Evolutionary conservation across 2,329 filamentous ascomycete species (phyloP), one percentile per base, ranked within the genome.

Genomic region (Epichloe brachyelytri): DNA sequence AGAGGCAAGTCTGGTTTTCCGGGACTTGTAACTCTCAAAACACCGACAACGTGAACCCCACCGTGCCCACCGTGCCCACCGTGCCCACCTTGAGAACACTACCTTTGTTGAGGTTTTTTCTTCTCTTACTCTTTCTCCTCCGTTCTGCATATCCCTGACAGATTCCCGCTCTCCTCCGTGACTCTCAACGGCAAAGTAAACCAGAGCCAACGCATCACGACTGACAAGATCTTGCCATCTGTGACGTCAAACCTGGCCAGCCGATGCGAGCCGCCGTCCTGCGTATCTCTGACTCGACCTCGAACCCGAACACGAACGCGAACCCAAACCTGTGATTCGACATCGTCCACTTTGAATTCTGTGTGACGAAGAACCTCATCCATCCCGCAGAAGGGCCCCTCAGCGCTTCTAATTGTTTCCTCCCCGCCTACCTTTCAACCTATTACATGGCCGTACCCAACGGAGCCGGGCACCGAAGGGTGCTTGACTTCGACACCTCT

Each of bases 401-500:
- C 39, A 5, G 30, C 43, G n/a, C 20, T 36, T 50, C 12, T 22
- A 43, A 51, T 11, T 5, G n/a, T 7, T 43, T 30, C 7, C 14
- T 38, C 45, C 11, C 43, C 22, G 19, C 38, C 49, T 12, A 40
- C 36, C 26, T 38, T 20, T 37, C 44, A 19, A 33, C 8, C 45
- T 45, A 11, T 53, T 61, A 61, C 59, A 63, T 63, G 59, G 61
- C 60, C 54, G 57, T 54, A 46, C 52, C 58, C 48, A 57, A 55
- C 50, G 57, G 54, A 56, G 59, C 56, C 60, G 56, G 56, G 55
- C 59, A 56, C 58, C 61, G 52, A 51, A 57, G 54, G 56, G 58
- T 57, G 55, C 57, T 61, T 57, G 60, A 65, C 58, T 65, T 66
- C 62, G 65, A 66, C 51, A 59, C 59, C 43, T 56, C 64, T 57